Evolutionary conservation across 2,329 filamentous ascomycete species (phyloP).

Genomic region (Hypoxylon sp.): DNA sequence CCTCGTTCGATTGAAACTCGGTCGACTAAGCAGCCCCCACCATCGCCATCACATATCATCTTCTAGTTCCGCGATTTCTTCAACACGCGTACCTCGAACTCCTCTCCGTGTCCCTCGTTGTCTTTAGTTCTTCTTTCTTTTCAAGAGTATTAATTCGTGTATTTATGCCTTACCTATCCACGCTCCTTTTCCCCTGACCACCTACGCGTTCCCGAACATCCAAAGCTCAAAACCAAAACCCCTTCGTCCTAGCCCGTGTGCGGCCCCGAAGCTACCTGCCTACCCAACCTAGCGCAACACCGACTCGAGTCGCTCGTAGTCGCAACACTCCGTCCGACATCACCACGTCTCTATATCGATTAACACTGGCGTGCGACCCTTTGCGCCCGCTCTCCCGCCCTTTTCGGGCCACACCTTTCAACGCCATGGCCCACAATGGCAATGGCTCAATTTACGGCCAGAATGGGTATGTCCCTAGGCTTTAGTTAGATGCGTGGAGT

Average conservation of each 20-base stretch:
- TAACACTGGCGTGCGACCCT: slow-evolving; percentile 24
- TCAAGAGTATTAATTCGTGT: slow-evolving; percentile 21
- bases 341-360: slow-evolving; percentile 7
- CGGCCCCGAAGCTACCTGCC: slow-evolving; percentile 29
- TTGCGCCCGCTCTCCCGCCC: slow-evolving; percentile 31
- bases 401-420: slow-evolving; percentile 30
- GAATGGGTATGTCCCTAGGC: slow-evolving; percentile 36
- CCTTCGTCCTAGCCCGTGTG: slow-evolving; percentile 8
- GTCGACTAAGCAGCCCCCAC: slow-evolving; percentile 34
- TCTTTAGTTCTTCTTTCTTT: slow-evolving; percentile 24
- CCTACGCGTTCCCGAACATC: slow-evolving; percentile 9
- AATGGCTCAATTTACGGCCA: slow-evolving; percentile 39
- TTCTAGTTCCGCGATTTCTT: slow-evolving; percentile 40
- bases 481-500: slow-evolving; percentile 4
- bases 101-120: slow-evolving; percentile 40
- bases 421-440: slow-evolving; percentile 43
- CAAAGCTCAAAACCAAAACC: slow-evolving; percentile 5
- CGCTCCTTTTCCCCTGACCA: slow-evolving; percentile 9
- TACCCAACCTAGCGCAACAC: slow-evolving; percentile 22
- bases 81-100: slow-evolving; percentile 35
- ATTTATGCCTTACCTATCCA: slow-evolving; percentile 14
- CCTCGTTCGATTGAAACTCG: slow-evolving; percentile 42
- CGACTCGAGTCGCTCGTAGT: slow-evolving; percentile 29
- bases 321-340: slow-evolving; percentile 24
- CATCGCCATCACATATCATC: slow-evolving; percentile 39